phyloP scores from a whole-genome alignment of 257 asterid genomes.

The Coffea eugenioides region DNA sequence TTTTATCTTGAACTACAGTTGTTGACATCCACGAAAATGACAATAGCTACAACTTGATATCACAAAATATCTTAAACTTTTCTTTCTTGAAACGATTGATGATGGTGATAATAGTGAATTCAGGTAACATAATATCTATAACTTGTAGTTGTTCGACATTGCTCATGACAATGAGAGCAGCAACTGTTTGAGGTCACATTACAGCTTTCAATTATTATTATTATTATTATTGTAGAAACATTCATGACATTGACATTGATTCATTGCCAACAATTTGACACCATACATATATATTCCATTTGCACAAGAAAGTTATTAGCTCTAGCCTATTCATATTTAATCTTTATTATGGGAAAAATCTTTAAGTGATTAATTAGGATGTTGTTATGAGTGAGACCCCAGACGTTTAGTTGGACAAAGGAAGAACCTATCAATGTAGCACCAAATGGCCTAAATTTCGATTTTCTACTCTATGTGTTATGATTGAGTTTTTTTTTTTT shows the following conservation, averaged over 20 bases:
- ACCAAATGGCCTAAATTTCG: too few relatives aligned
- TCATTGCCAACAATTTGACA: not conserved
- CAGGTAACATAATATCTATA: not conserved
- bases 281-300: too few relatives aligned
- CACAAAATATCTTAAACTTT: constrained; percentile 1
- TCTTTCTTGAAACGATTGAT: not conserved
- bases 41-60: not conserved
- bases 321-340: not conserved
- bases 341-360: too few relatives aligned
- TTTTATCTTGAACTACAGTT: not conserved
- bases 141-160: not conserved
- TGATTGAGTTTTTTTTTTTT: too few relatives aligned
- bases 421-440: too few relatives aligned
- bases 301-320: too few relatives aligned
- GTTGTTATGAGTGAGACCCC: too few relatives aligned
- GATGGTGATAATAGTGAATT: not conserved
- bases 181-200: not conserved
- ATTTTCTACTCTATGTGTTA: too few relatives aligned
- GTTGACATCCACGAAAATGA: not conserved
- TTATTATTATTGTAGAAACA: not conserved
- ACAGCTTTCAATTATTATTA: not conserved
- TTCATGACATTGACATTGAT: not conserved
- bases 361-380: too few relatives aligned
- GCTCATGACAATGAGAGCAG: not conserved
- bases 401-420: too few relatives aligned